A percentile compares a stretch with the other conserved stretches of the same genome.
These are phyloP conservation scores for Filobasidium floriforme DNA, from an alignment of 768 basidiomycete genomes.

Conservation along the genomic window DNA sequence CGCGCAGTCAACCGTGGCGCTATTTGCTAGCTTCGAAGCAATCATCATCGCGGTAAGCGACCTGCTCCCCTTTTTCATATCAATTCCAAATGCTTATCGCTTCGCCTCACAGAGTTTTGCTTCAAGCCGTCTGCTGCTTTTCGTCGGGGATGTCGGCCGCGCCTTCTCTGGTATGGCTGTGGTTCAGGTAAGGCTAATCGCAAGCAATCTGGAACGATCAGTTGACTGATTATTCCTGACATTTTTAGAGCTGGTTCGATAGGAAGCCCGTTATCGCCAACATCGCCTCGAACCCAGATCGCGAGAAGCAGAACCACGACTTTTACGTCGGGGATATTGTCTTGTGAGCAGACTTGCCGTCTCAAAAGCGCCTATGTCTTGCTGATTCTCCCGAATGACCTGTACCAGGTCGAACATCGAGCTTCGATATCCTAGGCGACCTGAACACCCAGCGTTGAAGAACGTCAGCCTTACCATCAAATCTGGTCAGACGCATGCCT, in stretches of 20 bases:
- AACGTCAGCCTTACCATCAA: conserved; percentile 33
- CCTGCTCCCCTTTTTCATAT: not conserved
- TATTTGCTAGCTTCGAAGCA: conserved; percentile 33
- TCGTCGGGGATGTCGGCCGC: conserved; percentile 33
- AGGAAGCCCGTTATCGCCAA: conserved; percentile 20
- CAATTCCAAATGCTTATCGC: not conserved
- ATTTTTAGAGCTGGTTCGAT: conserved; percentile 29
- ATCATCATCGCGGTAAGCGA: conserved; percentile 24
- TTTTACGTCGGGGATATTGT: conserved; percentile 22
- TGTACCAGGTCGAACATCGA: conserved; percentile 25
- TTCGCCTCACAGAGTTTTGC: conserved; percentile 19
- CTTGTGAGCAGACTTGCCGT: conserved; percentile 22
- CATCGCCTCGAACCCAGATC: conserved; percentile 1
- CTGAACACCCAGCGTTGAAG: conserved; percentile 29
- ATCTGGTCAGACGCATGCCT: conserved; percentile 37
- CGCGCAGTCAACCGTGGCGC: conserved; percentile 23
- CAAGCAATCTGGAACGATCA: no score
- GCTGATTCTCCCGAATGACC: not conserved
- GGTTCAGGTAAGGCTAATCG: conserved; percentile 26
- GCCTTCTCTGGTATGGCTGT: conserved; percentile 26
- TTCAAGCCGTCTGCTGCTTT: conserved; percentile 31
- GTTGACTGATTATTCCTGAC: no score
- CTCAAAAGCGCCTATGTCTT: not conserved
- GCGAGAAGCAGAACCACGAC: conserved; percentile 1
- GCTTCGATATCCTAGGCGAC: conserved; percentile 38